phyloP scores from a whole-genome alignment of 176 grass and related monocot species.

The Lolium rigidum region DNA sequence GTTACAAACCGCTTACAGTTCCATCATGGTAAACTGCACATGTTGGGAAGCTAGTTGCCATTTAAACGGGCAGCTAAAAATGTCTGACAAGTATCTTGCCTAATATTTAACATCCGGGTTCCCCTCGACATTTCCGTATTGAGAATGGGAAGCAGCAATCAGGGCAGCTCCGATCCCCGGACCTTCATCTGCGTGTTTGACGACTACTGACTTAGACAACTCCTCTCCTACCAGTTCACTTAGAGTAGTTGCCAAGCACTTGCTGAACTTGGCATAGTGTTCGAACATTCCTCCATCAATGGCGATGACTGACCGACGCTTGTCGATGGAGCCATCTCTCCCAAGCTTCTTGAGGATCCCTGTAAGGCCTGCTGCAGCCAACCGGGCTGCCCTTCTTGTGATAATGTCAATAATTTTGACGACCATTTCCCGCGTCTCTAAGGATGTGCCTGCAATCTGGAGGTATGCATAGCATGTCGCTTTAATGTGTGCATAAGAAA shows the following conservation, averaged over 20 bases:
- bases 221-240: slow-evolving; percentile 68
- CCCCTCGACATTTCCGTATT: slow-evolving; percentile 26
- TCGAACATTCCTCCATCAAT: slow-evolving; percentile 73
- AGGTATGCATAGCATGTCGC: background rate
- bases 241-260: slow-evolving; percentile 64
- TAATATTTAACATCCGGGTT: slow-evolving; percentile 25
- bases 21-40: slow-evolving; percentile 16
- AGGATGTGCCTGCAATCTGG: slow-evolving; percentile 59
- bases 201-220: slow-evolving; percentile 28
- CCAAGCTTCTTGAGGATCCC: slow-evolving; percentile 86
- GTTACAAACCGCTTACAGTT: background rate
- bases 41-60: background rate
- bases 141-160: slow-evolving; percentile 81
- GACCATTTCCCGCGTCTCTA: slow-evolving; percentile 63
- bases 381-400: slow-evolving; percentile 61
- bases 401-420: slow-evolving; percentile 71
- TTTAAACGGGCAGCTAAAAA: background rate
- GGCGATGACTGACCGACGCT: slow-evolving; percentile 63
- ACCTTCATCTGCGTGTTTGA: slow-evolving; percentile 65
- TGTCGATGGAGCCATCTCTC: slow-evolving; percentile 42
- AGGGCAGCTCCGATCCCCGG: slow-evolving; percentile 88
- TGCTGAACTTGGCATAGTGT: slow-evolving; percentile 67
- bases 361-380: slow-evolving; percentile 79
- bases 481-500: background rate
- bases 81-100: background rate